Base-by-base conservation (phyloP, 768 basidiomycete genomes). In the Boletales sp. region DNA sequence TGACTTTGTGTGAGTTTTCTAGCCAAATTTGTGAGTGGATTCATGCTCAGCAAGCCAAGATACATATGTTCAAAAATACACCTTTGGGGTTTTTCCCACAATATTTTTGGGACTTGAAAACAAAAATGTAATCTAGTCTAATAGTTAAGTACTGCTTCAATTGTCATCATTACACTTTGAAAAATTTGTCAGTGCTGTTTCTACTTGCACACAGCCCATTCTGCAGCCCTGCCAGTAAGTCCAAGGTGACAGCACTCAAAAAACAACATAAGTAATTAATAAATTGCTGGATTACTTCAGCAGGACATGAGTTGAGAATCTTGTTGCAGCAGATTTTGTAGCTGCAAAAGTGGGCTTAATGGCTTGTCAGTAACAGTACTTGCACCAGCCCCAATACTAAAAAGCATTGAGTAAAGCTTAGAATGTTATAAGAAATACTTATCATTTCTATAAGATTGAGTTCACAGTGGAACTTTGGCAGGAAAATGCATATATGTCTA, bases 391-490 rank as follows among this genome's bases (percentile, higher is more conserved):
- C 48, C 48, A 49, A 19, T 49, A 49, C 41, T 47, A 34, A 14
- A 34, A 6, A 24, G 29, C 17, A n/a, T 32, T 14, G 8, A 34
- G 8, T 15, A n/a, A n/a, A n/a, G n/a, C n/a, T n/a, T 17, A 40
- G 9, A 34, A 15, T 19, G n/a, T 27, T 8, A 34, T 27, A 27
- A 19, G 17, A 42, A n/a, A n/a, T n/a, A 37, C 34, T 37, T 2
- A 49, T 40, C 45, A 51, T 51, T 24, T 51, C 45, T n/a, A 72
- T 56, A 14, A 63, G 63, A 45, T 72, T 72, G 0, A 72, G 54
- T 48, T 73, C 65, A 49, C 69, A 71, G 24, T 73, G 66, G 37
- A 69, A 73, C 54, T 73, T 73, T 1, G 63, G 69, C 0, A 66
- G 47, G 43, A 72, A 71, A 8, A 70, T 50, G 21, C 63, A 65